Evolutionary conservation across 2,329 filamentous ascomycete genomes (phyloP).

Genomic region (Pseudocercospora pini-densiflorae): DNA sequence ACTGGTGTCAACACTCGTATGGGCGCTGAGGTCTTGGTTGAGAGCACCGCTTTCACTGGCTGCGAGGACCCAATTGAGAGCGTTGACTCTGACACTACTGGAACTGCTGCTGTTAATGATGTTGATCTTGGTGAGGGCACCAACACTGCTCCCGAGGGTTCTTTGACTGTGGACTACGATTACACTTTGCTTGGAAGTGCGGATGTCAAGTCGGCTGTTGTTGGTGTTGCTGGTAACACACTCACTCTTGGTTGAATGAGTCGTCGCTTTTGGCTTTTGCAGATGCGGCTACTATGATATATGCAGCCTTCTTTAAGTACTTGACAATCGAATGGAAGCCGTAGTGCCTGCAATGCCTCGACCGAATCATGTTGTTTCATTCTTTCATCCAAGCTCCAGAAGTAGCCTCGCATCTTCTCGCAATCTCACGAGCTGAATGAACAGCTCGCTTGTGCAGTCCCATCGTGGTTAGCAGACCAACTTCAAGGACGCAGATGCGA

Average conservation of each 20-base stretch:
- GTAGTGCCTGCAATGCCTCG: neutral
- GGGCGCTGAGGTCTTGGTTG: slow-evolving; percentile 49
- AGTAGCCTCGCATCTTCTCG: neutral
- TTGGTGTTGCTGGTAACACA: slow-evolving; percentile 46
- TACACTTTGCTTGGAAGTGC: slow-evolving; percentile 41
- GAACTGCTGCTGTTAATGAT: slow-evolving; percentile 44
- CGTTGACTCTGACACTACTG: slow-evolving; percentile 38
- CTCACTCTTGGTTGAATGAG: slow-evolving; percentile 37
- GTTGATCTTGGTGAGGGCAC: slow-evolving; percentile 45
- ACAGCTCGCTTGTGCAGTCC: no score
- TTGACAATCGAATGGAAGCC: neutral
- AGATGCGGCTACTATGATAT: neutral
- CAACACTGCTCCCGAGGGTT: slow-evolving; percentile 42
- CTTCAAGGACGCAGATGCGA: neutral
- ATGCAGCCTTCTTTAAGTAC: neutral
- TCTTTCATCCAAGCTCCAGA: neutral
- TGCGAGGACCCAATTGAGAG: slow-evolving; percentile 43
- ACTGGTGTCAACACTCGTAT: slow-evolving; percentile 48
- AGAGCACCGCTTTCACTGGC: slow-evolving; percentile 46
- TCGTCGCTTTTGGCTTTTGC: neutral
- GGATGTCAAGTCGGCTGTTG: slow-evolving; percentile 45
- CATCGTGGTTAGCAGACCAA: no score
- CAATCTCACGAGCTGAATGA: neutral
- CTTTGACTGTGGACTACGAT: slow-evolving; percentile 43
- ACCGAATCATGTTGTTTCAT: no score